Percentiles rank a stretch among this genome's conserved stretches.
Evolutionary conservation across 345 rosid species (phyloP).

Genomic region (Eucalyptus urophylla): DNA sequence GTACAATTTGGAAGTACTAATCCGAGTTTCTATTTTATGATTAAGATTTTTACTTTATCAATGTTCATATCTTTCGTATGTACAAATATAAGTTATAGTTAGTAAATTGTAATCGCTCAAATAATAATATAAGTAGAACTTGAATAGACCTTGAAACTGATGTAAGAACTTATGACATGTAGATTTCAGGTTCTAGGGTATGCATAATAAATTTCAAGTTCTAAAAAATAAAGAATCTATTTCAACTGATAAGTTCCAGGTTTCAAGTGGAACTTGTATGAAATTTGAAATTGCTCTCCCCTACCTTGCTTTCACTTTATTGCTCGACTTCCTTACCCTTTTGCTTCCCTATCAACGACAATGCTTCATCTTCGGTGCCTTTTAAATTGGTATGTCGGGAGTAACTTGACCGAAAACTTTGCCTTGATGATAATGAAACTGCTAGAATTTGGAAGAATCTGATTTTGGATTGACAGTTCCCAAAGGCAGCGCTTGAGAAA

Average conservation of each 20-base stretch:
- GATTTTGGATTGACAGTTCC: not conserved
- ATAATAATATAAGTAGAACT: too few relatives aligned
- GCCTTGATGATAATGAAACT: not conserved
- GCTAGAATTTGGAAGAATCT: not conserved
- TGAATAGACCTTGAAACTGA: fast-evolving
- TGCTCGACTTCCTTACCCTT: not conserved
- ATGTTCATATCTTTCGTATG: too few relatives aligned
- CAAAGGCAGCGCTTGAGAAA: not conserved
- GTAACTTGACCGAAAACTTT: not conserved
- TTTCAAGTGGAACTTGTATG: fast-evolving
- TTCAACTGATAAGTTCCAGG: fast-evolving
- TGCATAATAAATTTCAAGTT: too few relatives aligned
- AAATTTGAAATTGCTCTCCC: too few relatives aligned
- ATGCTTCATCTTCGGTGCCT: not conserved
- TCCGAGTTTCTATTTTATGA: too few relatives aligned
- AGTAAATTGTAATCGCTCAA: too few relatives aligned
- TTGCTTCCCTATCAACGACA: not conserved
- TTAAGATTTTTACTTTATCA: too few relatives aligned
- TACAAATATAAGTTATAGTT: too few relatives aligned
- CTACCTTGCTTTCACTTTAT: not conserved
- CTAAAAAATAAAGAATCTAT: too few relatives aligned
- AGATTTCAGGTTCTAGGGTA: fast-evolving
- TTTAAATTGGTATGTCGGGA: not conserved
- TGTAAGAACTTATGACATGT: fast-evolving
- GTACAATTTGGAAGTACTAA: too few relatives aligned